Conservation (phyloP, 2,329 filamentous ascomycete genomes). For the Talaromyces sp. region DNA sequence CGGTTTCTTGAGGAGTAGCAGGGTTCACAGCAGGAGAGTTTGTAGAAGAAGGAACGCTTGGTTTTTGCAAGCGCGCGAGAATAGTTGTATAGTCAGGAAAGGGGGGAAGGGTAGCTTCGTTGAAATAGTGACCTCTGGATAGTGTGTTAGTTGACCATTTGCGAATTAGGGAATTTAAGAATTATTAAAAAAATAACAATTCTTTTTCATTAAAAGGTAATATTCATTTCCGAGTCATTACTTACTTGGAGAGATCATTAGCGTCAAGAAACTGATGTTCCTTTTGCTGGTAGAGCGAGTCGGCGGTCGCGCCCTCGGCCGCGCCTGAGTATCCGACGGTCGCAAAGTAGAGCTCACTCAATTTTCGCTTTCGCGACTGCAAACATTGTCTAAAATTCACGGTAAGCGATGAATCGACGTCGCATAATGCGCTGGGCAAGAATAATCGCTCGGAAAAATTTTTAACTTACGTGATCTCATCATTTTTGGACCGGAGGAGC, state of each 20-base stretch:
- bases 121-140: constrained; percentile 52
- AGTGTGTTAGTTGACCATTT: constrained; percentile 15
- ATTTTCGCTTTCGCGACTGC: constrained; percentile 82
- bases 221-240: constrained; percentile 14
- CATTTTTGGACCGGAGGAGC: constrained; percentile 46
- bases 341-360: constrained; percentile 82
- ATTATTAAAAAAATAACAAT: constrained; percentile 2
- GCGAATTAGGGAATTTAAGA: constrained; percentile 2
- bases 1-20: neutral
- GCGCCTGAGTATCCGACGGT: constrained; percentile 53
- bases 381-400: constrained; percentile 49
- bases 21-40: constrained; percentile 12
- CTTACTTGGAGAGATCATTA: constrained; percentile 56
- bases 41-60: constrained; percentile 26
- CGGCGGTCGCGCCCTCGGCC: constrained; percentile 52
- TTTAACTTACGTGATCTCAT: constrained; percentile 48
- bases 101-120: constrained; percentile 49
- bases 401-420: constrained; percentile 30
- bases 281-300: constrained; percentile 45
- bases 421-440: constrained; percentile 14
- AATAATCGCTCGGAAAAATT: constrained; percentile 25
- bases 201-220: constrained; percentile 5
- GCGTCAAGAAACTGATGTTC: constrained; percentile 52
- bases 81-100: constrained; percentile 28
- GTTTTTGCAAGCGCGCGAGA: constrained; percentile 24